Evolutionary conservation across 768 basidiomycete species (phyloP).

Genomic region (Tulasnella sp.): DNA sequence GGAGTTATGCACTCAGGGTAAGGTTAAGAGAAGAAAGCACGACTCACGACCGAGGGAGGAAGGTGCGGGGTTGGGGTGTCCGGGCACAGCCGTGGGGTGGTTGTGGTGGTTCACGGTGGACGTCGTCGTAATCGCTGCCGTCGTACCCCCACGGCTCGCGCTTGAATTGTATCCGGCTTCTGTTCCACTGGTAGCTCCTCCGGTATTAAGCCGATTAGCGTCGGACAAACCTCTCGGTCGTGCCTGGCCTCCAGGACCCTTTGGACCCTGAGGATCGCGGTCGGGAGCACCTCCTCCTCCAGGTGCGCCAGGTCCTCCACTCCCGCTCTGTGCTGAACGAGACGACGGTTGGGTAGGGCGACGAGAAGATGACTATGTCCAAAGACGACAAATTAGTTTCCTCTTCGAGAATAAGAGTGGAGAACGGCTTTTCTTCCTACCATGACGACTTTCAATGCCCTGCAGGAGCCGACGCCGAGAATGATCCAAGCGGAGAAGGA

Average conservation of each 20-base stretch:
- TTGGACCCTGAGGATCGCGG: constrained; percentile 14
- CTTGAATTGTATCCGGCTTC: constrained; percentile 11
- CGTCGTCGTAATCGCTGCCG: not conserved
- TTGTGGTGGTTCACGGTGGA: not conserved
- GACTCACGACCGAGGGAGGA: too few species aligned
- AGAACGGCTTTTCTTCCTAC: constrained; percentile 39
- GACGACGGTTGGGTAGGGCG: constrained; percentile 23
- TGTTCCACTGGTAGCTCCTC: constrained; percentile 3
- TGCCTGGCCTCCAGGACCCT: not conserved
- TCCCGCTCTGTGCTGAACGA: not conserved
- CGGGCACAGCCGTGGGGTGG: not conserved
- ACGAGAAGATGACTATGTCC: constrained; percentile 65
- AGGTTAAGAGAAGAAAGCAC: not conserved
- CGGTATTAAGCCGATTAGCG: constrained; percentile 23
- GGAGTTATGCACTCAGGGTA: not conserved
- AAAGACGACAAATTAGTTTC: constrained; percentile 23
- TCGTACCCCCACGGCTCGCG: constrained; percentile 1
- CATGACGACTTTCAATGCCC: constrained; percentile 80
- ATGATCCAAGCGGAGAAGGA: too few species aligned
- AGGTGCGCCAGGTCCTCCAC: not conserved
- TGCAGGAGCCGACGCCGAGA: too few species aligned
- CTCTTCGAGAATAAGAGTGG: not conserved
- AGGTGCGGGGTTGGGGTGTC: too few species aligned
- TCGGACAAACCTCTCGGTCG: constrained; percentile 39
- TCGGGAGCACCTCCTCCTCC: not conserved